A percentile compares a stretch with the other conserved stretches of the same genome.
Evolutionary conservation across 2,329 filamentous ascomycete genomes (phyloP).

Genomic region (Trichoderma arundinaceum): DNA sequence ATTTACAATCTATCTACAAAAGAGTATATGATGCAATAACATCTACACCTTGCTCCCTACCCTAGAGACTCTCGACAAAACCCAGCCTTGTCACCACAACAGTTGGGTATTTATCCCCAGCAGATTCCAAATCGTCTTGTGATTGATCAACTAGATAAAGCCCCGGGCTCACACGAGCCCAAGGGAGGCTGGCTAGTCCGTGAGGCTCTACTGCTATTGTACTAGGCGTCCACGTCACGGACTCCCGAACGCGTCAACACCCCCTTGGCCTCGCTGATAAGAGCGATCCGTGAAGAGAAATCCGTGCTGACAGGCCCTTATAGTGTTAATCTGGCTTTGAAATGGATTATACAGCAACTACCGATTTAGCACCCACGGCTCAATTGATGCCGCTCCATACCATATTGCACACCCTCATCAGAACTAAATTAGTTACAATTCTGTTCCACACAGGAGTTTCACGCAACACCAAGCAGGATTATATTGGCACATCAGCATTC

Average conservation of each 20-base stretch:
- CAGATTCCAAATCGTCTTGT: background rate
- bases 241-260: background rate
- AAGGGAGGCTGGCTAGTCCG: background rate
- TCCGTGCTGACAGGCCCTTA: no score
- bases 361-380: no score
- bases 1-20: background rate
- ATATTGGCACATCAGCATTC: slow-evolving; percentile 1
- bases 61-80: background rate
- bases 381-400: no score
- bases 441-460: no score
- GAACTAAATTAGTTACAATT: no score
- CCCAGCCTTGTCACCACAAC: background rate
- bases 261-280: background rate
- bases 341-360: no score
- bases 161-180: background rate
- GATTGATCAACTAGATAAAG: background rate
- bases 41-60: background rate
- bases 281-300: background rate
- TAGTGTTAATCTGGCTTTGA: no score
- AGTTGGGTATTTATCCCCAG: no score
- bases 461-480: background rate
- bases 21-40: background rate
- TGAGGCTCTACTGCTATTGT: background rate
- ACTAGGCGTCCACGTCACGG: background rate
- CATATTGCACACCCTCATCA: no score